A percentile compares a stretch with the other conserved stretches of the same genome.
Evolutionary conservation across 371 early-diverging fungal species (phyloP).

Genomic region (Furculomyces boomerangus): DNA sequence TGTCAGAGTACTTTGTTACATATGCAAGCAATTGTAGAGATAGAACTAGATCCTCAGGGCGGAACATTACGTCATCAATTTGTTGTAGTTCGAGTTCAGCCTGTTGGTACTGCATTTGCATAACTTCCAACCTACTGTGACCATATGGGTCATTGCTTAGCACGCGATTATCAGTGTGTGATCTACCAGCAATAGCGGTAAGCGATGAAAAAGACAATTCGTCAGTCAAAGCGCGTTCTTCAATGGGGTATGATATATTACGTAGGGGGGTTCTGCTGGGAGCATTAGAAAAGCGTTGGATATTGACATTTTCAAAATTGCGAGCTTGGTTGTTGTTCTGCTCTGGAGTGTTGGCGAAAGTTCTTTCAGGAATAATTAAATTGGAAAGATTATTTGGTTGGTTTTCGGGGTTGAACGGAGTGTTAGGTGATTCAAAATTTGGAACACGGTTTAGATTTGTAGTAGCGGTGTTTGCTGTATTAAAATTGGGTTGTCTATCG

Average conservation of each 20-base stretch:
- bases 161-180: neutral
- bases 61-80: constrained; percentile 42
- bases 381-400: no score
- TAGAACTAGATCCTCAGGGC: constrained; percentile 69
- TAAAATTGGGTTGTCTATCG: no score
- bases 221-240: neutral
- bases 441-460: no score
- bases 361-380: no score
- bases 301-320: neutral
- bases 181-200: neutral
- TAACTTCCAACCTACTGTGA: constrained; percentile 32
- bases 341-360: no score
- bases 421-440: no score
- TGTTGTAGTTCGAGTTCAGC: constrained; percentile 19
- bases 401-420: no score
- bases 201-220: neutral
- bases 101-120: constrained; percentile 34
- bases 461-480: no score
- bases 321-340: neutral
- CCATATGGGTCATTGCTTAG: constrained; percentile 15
- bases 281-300: neutral
- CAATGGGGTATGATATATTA: neutral
- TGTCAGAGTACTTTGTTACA: constrained; percentile 61
- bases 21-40: constrained; percentile 71
- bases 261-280: neutral